phyloP scores from a whole-genome alignment of 148 eudicot species.

The Vaccinium corymbosum region DNA sequence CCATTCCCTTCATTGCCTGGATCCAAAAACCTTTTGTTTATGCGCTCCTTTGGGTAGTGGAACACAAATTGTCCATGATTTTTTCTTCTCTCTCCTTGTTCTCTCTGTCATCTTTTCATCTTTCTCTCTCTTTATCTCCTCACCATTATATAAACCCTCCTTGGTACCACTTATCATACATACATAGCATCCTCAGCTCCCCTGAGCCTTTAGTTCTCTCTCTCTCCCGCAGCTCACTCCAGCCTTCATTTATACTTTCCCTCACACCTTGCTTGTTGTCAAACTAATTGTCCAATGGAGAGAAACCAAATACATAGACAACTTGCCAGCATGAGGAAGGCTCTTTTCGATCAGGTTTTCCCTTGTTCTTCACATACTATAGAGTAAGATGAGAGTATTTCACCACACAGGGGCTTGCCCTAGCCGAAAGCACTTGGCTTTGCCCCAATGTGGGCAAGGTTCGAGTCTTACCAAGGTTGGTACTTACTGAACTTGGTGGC shows the following conservation, averaged over 20 bases:
- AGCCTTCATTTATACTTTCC: background rate
- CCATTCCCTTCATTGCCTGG: slow-evolving; percentile 7
- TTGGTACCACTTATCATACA: background rate
- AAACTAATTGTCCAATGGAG: slow-evolving; percentile 36
- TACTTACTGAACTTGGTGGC: no score
- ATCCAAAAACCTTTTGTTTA: background rate
- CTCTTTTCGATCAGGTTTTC: slow-evolving; percentile 88
- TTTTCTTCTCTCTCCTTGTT: background rate
- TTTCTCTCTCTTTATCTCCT: background rate
- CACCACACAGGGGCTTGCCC: no score
- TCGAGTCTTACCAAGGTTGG: no score
- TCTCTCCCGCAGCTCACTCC: background rate
- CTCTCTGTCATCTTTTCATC: no score
- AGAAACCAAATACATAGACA: slow-evolving; percentile 70
- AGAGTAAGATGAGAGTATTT: background rate
- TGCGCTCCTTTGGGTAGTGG: background rate
- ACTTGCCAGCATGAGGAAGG: slow-evolving; percentile 70
- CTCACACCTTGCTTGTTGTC: slow-evolving; percentile 7
- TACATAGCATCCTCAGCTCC: slow-evolving; percentile 6
- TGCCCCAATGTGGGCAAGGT: no score
- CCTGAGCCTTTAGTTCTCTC: background rate
- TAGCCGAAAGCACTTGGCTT: no score
- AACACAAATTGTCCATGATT: slow-evolving; percentile 3
- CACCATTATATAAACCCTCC: slow-evolving; percentile 15
- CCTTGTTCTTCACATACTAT: background rate